A percentile compares a stretch with the other conserved stretches of the same genome.
These are phyloP conservation scores for Septoria petroselini DNA, from an alignment of 2,329 filamentous ascomycete genomes.

Conservation along the genomic window DNA sequence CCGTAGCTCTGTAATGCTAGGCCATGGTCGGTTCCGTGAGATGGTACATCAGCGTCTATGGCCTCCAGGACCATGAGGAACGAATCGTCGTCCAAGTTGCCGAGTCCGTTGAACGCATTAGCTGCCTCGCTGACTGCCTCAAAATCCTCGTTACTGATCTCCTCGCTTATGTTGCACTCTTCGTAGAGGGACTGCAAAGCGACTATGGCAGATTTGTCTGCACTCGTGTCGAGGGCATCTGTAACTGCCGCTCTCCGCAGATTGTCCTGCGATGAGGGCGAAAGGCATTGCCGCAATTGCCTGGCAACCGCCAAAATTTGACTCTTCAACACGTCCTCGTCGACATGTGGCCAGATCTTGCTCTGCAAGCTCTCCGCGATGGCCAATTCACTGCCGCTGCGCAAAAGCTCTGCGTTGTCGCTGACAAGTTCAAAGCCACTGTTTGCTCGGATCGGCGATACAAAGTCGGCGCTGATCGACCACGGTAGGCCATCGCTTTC, in stretches of 20 bases:
- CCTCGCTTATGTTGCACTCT: slow-evolving; percentile 71
- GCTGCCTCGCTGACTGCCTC: slow-evolving; percentile 66
- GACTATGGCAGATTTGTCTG: slow-evolving; percentile 52
- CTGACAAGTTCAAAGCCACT: slow-evolving; percentile 71
- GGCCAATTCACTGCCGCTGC: neutral
- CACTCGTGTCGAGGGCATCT: slow-evolving; percentile 18
- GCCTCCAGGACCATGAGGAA: slow-evolving; percentile 53
- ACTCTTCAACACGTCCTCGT: slow-evolving; percentile 29
- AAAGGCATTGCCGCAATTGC: slow-evolving; percentile 20
- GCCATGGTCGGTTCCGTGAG: slow-evolving; percentile 42
- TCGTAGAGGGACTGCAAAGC: slow-evolving; percentile 77
- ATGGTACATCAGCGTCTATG: slow-evolving; percentile 43
- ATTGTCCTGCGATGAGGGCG: slow-evolving; percentile 20
- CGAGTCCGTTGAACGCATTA: slow-evolving; percentile 60
- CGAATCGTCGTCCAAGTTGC: slow-evolving; percentile 49
- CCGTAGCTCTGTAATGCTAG: slow-evolving; percentile 69
- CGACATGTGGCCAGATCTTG: slow-evolving; percentile 7
- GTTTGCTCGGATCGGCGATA: slow-evolving; percentile 76
- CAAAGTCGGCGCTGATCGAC: slow-evolving; percentile 77
- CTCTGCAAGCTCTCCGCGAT: slow-evolving; percentile 2
- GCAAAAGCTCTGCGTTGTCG: slow-evolving; percentile 55
- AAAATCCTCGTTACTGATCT: slow-evolving; percentile 79
- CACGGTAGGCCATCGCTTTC: slow-evolving; percentile 68
- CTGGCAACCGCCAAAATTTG: slow-evolving; percentile 26
- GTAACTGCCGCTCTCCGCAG: slow-evolving; percentile 16